phyloP scores from a whole-genome alignment of 2,329 filamentous ascomycete genomes.

The Piedraia hortae region DNA sequence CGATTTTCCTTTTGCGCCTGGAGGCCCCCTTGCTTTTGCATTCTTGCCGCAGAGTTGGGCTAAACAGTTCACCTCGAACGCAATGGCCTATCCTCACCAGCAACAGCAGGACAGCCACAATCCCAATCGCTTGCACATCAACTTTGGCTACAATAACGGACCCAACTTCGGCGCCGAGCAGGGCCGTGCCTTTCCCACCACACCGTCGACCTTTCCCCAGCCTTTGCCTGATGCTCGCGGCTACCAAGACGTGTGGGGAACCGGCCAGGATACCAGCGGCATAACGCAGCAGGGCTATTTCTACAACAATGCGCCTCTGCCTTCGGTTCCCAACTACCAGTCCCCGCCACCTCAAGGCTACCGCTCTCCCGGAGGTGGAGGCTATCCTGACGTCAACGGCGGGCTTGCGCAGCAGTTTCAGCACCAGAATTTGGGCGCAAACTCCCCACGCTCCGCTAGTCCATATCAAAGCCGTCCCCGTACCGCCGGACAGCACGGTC shows the following conservation, averaged over 20 bases:
- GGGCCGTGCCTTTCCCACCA: conserved; percentile 30
- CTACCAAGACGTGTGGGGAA: conserved; percentile 32
- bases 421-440: conserved; percentile 59
- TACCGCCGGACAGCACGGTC: conserved; percentile 42
- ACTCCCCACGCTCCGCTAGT: conserved; percentile 32
- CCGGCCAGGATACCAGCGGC: conserved; percentile 16
- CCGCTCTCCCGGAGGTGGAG: conserved; percentile 23
- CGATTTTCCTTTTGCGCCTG: no score
- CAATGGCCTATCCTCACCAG: conserved; percentile 5
- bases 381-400: conserved; percentile 58
- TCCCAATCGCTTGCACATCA: conserved; percentile 22
- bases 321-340: conserved; percentile 19
- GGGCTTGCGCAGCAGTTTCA: conserved; percentile 89
- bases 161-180: conserved; percentile 18
- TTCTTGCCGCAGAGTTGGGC: no score
- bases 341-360: conserved; percentile 18
- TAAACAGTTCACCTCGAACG: conserved; percentile 1
- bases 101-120: conserved; percentile 9
- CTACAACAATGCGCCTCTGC: conserved; percentile 17
- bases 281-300: conserved; percentile 21
- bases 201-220: conserved; percentile 87
- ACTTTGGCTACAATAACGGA: conserved; percentile 20
- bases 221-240: conserved; percentile 36
- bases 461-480: conserved; percentile 47
- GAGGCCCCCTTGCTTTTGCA: no score